These are phyloP conservation scores for Ophidiomyces ophidiicola DNA, from an alignment of 2,329 filamentous ascomycete species.

Conservation along the genomic window DNA sequence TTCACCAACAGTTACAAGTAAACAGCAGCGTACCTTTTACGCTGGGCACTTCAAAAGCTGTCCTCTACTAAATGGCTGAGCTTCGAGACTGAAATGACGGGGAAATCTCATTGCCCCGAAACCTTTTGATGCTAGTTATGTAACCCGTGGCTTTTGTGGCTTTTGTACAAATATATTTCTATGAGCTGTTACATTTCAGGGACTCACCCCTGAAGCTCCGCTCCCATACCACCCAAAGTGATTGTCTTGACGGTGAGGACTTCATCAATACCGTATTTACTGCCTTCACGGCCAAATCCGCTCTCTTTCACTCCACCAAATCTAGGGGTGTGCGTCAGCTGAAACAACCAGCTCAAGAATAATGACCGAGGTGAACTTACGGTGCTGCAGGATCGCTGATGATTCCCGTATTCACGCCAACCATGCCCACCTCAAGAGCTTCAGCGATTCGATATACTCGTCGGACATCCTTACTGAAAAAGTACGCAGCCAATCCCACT, in stretches of 20 bases:
- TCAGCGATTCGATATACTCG: conserved; percentile 50
- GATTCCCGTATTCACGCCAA: conserved; percentile 58
- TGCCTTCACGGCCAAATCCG: conserved; percentile 68
- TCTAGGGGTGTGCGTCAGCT: conserved; percentile 18
- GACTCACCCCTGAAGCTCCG: conserved; percentile 39
- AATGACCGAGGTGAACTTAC: conserved; percentile 23
- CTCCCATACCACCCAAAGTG: conserved; percentile 51
- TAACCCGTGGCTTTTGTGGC: no score
- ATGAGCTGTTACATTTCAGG: no score
- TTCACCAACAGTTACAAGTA: no score
- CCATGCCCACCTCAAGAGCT: conserved; percentile 41
- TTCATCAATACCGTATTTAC: conserved; percentile 63
- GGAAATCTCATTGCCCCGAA: no score
- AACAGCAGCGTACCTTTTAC: no score
- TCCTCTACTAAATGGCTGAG: no score
- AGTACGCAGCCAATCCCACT: conserved; percentile 87
- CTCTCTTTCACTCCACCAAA: conserved; percentile 77
- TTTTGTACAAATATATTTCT: no score
- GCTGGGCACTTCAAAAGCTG: no score
- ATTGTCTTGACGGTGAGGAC: conserved; percentile 63
- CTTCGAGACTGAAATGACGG: no score
- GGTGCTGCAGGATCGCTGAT: conserved; percentile 43
- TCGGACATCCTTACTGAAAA: conserved; percentile 58
- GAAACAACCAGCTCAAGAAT: not conserved
- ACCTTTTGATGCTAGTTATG: no score